Evolutionary conservation across 148 eudicot genomes (phyloP).

Genomic region (Silene conica): DNA sequence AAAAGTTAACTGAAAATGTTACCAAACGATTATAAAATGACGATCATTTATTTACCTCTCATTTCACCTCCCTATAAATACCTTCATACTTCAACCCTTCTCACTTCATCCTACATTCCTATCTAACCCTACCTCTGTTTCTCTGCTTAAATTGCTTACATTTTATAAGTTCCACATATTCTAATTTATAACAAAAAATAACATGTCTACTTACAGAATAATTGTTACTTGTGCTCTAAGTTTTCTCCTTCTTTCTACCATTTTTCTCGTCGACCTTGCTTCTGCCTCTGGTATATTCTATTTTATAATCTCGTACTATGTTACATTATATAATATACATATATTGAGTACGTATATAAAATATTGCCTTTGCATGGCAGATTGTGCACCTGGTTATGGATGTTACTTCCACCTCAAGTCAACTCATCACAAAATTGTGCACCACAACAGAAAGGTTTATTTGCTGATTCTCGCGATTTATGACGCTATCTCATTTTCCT

Average conservation of each 20-base stretch:
- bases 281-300: conserved; percentile 8
- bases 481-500: too few species aligned
- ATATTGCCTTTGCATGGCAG: conserved; percentile 4
- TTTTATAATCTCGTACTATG: not conserved
- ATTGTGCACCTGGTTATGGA: conserved; percentile 16
- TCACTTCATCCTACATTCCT: too few species aligned
- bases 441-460: conserved; percentile 23
- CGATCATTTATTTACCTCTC: too few species aligned
- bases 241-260: not conserved
- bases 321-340: too few species aligned
- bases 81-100: too few species aligned
- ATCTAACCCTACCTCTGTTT: too few species aligned
- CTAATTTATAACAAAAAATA: not conserved
- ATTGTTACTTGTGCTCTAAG: not conserved
- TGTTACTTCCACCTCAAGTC: conserved; percentile 5
- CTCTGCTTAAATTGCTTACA: not conserved
- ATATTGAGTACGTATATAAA: not conserved
- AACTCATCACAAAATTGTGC: not conserved
- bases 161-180: not conserved
- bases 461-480: not conserved
- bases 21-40: too few species aligned
- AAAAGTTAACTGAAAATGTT: too few species aligned
- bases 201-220: not conserved
- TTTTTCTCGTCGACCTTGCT: not conserved
- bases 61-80: too few species aligned